Percentiles rank a stretch among this genome's conserved stretches.
Conservation (phyloP, 257 asterid species). For the Pogostemon cablin region DNA sequence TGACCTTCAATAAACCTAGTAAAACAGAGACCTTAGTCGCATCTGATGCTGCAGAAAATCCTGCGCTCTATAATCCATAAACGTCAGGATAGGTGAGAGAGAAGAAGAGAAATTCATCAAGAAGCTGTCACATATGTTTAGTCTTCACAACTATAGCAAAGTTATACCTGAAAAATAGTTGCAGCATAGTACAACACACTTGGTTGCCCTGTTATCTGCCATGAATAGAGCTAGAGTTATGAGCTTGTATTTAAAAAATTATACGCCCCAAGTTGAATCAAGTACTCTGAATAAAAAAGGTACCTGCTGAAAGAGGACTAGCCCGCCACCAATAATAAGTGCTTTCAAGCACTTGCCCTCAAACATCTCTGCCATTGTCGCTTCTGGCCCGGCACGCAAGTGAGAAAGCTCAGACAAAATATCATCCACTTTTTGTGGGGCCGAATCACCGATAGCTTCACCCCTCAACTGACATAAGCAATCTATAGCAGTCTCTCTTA, state of each 20-base stretch:
- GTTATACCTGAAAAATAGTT: conserved; percentile 79
- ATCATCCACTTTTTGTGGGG: conserved; percentile 76
- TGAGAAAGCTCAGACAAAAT: conserved; percentile 86
- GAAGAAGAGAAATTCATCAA: neutral
- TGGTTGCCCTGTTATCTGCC: conserved; percentile 98
- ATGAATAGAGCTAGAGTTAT: conserved; percentile 34
- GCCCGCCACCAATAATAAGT: conserved; percentile 84
- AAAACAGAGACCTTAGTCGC: conserved; percentile 89
- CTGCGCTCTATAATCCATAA: conserved; percentile 68
- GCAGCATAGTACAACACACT: conserved; percentile 98
- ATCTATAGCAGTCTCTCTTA: conserved; percentile 69
- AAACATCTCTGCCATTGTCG: conserved; percentile 70
- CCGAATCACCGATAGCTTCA: conserved; percentile 54
- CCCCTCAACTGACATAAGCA: conserved; percentile 86
- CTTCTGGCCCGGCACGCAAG: conserved; percentile 73
- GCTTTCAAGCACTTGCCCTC: conserved; percentile 97
- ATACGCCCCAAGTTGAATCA: neutral
- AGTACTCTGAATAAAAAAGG: conserved; percentile 22
- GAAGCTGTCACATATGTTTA: conserved; percentile 3
- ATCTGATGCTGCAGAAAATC: conserved; percentile 96
- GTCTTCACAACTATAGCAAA: conserved; percentile 26
- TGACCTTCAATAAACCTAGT: conserved; percentile 87
- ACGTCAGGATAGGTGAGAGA: conserved; percentile 36
- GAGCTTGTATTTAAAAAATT: conserved; percentile 32
- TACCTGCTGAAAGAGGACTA: conserved; percentile 96